These are phyloP conservation scores for Amorphotheca resinae DNA, from an alignment of 495 filamentous ascomycete species.

Conservation along the genomic window DNA sequence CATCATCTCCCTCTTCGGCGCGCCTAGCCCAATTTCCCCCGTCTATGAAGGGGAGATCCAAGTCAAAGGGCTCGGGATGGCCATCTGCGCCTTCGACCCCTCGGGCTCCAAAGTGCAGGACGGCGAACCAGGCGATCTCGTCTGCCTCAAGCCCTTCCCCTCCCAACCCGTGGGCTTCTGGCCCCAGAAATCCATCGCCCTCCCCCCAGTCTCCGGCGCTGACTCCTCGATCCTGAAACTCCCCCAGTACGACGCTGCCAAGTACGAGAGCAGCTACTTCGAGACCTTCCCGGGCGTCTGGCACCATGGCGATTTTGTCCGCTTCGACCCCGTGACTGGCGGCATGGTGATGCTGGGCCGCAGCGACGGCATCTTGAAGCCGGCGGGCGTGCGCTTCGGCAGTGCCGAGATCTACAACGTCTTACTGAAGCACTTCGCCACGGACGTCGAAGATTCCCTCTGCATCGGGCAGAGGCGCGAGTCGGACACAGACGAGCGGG, in stretches of 20 bases:
- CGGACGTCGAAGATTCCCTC: conserved; percentile 49
- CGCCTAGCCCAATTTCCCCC: conserved; percentile 72
- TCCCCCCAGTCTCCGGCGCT: conserved; percentile 26
- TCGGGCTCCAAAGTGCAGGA: conserved; percentile 36
- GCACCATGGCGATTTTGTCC: conserved; percentile 93
- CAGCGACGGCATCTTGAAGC: conserved; percentile 82
- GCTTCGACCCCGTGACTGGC: conserved; percentile 58
- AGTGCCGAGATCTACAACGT: conserved; percentile 71
- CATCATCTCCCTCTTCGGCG: conserved; percentile 88
- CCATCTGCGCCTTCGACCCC: conserved; percentile 64
- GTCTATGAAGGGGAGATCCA: conserved; percentile 86
- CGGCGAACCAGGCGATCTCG: conserved; percentile 75
- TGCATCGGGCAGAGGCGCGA: conserved; percentile 63
- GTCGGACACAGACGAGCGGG: conserved; percentile 53
- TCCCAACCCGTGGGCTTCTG: conserved; percentile 86
- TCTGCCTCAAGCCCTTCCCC: conserved; percentile 78
- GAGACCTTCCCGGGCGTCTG: conserved; percentile 61
- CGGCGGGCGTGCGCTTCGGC: conserved; percentile 74
- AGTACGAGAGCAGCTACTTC: conserved; percentile 80
- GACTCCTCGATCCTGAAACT: conserved; percentile 11
- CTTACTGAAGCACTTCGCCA: conserved; percentile 49
- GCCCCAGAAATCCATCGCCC: conserved; percentile 7
- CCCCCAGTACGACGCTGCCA: conserved; percentile 40
- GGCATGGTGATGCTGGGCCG: conserved; percentile 62
- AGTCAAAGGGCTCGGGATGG: conserved; percentile 83